Evolutionary conservation across 1,284 basidiomycete genomes (phyloP).

Genomic region (Vanrija humicola): DNA sequence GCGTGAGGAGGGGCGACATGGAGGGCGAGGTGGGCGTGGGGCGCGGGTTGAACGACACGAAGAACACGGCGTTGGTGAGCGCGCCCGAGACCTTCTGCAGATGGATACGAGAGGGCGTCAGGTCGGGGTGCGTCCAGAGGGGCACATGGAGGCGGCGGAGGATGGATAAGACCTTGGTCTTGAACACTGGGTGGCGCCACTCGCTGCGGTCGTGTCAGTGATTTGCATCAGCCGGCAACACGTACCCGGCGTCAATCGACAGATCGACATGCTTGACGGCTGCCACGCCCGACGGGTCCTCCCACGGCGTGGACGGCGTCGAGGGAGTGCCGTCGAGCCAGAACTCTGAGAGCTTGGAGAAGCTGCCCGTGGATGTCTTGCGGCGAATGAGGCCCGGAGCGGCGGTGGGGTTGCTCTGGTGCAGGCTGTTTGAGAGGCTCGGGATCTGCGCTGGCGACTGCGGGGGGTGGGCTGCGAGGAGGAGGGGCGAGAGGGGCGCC

Average conservation of each 20-base stretch:
- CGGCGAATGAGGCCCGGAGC: constrained; percentile 10
- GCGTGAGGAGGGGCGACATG: constrained; percentile 46
- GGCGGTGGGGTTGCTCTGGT: constrained; percentile 9
- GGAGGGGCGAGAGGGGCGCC: constrained; percentile 19
- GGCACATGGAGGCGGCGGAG: constrained; percentile 40
- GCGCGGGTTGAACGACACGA: constrained; percentile 60
- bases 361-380: constrained; percentile 38
- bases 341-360: constrained; percentile 45
- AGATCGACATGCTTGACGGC: constrained; percentile 62
- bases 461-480: constrained; percentile 5
- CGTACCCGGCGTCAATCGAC: constrained; percentile 70
- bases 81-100: constrained; percentile 83
- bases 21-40: constrained; percentile 40
- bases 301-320: constrained; percentile 10
- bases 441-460: neutral
- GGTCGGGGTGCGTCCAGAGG: constrained; percentile 45
- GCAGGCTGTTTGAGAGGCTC: neutral
- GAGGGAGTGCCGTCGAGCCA: constrained; percentile 30
- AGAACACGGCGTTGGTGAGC: constrained; percentile 90
- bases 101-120: constrained; percentile 54
- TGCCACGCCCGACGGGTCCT: constrained; percentile 46
- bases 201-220: constrained; percentile 20
- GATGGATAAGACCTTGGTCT: constrained; percentile 42
- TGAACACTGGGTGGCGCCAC: constrained; percentile 48
- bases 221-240: constrained; percentile 4